Percentiles rank a stretch among this genome's conserved stretches.
phyloP scores from a whole-genome alignment of 2,329 filamentous ascomycete species.

The Teratosphaeria nubilosa region DNA sequence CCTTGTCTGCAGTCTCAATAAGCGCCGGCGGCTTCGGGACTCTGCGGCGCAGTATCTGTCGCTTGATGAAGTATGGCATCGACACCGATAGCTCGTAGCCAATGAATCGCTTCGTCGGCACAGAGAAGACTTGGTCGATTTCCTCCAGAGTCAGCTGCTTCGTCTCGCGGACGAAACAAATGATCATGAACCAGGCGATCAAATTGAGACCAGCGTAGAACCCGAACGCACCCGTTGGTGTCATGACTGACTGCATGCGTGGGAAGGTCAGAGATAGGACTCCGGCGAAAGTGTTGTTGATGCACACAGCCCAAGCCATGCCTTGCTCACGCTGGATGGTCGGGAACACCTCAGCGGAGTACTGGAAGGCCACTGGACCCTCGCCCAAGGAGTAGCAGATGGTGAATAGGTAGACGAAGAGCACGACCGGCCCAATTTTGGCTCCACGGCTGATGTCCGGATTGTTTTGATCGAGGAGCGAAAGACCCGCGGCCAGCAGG shows the following conservation, averaged over 20 bases:
- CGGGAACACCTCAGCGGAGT: constrained; percentile 37
- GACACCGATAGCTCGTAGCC: constrained; percentile 29
- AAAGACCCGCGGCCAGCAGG: constrained; percentile 39
- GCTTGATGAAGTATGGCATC: constrained; percentile 35
- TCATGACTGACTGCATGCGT: constrained; percentile 39
- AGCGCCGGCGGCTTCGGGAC: constrained; percentile 30
- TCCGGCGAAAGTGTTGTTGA: constrained; percentile 42
- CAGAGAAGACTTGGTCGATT: constrained; percentile 43
- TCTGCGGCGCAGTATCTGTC: constrained; percentile 28
- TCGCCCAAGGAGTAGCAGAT: constrained; percentile 40
- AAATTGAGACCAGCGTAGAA: constrained; percentile 50
- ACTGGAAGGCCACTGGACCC: constrained; percentile 33
- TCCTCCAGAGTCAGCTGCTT: constrained; percentile 41
- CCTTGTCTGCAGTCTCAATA: constrained; percentile 21
- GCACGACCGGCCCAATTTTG: constrained; percentile 29
- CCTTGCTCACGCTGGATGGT: constrained; percentile 34
- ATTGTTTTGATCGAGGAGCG: constrained; percentile 23
- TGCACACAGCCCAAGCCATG: constrained; percentile 44
- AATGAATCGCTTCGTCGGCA: constrained; percentile 36
- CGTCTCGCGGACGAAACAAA: constrained; percentile 38
- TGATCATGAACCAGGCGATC: constrained; percentile 43
- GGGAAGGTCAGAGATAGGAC: constrained; percentile 35
- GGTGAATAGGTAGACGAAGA: constrained; percentile 42
- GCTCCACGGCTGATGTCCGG: constrained; percentile 11
- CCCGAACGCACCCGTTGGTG: constrained; percentile 44